Evolutionary conservation across 257 asterid species (phyloP).

Genomic region (Oldenlandia corymbosa): DNA sequence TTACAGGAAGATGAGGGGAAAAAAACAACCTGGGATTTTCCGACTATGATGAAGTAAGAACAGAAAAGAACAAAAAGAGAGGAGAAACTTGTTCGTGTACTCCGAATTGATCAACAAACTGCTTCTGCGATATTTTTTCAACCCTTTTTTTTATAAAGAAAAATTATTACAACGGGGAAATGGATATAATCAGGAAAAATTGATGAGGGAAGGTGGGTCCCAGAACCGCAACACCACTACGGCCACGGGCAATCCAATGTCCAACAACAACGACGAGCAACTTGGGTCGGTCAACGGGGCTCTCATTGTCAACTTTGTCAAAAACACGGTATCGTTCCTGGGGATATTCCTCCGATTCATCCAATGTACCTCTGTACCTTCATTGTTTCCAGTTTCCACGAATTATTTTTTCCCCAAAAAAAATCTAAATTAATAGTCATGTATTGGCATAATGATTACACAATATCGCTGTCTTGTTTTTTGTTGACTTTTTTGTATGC

Average conservation of each 20-base stretch:
- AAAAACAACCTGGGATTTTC: neutral
- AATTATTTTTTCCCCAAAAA: no score
- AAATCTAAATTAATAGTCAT: no score
- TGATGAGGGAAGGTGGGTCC: neutral
- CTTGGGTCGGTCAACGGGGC: conserved; percentile 12
- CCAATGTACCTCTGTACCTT: neutral
- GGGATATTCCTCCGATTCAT: conserved; percentile 14
- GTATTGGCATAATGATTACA: no score
- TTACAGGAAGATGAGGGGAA: neutral
- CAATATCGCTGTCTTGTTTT: no score
- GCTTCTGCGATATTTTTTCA: neutral
- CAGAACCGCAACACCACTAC: neutral
- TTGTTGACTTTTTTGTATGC: no score
- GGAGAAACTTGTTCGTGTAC: neutral
- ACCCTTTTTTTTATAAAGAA: no score
- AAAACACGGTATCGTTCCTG: neutral
- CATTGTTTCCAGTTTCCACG: no score
- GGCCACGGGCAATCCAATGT: conserved; percentile 6
- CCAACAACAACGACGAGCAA: neutral
- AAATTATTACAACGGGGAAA: neutral
- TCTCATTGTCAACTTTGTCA: conserved; percentile 5
- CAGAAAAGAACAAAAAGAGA: neutral
- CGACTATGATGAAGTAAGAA: neutral
- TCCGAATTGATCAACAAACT: neutral
- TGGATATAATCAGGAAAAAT: neutral